phyloP scores from a whole-genome alignment of 2,329 filamentous ascomycete species.

The Colletotrichum scovillei region DNA sequence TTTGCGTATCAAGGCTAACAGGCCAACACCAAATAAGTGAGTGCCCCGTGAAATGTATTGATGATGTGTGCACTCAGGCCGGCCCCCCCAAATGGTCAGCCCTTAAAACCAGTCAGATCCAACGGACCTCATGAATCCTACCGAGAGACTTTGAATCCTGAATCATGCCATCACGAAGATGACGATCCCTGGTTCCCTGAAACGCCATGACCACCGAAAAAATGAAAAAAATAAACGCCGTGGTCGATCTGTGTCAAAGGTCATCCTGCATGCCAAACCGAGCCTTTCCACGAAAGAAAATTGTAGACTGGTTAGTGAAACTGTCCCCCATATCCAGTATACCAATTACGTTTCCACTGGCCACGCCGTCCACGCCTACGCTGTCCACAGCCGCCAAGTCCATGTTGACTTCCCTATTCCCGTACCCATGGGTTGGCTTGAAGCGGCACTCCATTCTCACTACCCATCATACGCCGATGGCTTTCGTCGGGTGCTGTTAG shows the following conservation, averaged over 20 bases:
- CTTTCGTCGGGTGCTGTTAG: neutral
- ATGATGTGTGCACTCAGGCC: neutral
- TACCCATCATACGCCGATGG: conserved; percentile 1
- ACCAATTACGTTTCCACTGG: neutral
- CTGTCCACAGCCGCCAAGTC: no score
- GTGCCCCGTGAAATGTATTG: neutral
- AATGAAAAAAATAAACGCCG: neutral
- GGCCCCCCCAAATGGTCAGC: neutral
- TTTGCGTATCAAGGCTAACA: neutral
- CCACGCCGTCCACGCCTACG: no score
- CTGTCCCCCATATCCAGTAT: neutral
- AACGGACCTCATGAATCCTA: neutral
- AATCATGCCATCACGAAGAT: conserved; percentile 13
- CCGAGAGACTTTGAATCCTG: neutral
- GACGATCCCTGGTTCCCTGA: conserved; percentile 1
- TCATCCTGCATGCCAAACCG: neutral
- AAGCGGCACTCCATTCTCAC: neutral
- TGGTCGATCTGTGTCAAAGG: conserved; percentile 1
- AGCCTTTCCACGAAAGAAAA: neutral
- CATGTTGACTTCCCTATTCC: conserved; percentile 2
- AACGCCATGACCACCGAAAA: conserved; percentile 9
- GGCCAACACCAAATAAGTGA: neutral
- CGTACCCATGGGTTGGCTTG: conserved; percentile 2
- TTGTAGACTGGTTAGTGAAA: neutral
- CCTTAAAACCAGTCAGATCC: neutral